These are phyloP conservation scores for Backusella liffmaniae DNA, from an alignment of 192 early-diverging fungal species.

Conservation along the genomic window DNA sequence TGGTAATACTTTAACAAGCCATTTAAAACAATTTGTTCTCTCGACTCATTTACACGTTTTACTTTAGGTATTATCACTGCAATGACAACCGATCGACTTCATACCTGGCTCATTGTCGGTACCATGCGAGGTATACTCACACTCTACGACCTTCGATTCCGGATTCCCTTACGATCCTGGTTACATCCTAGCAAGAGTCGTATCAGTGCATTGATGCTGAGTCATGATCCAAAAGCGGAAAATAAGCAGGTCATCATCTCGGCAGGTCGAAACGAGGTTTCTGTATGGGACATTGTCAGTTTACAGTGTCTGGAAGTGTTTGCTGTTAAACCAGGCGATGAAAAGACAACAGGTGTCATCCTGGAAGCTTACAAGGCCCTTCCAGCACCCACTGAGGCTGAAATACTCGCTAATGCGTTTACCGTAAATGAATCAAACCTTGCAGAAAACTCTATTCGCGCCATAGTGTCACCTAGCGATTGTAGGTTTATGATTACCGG, in stretches of 20 bases:
- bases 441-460: constrained; percentile 59
- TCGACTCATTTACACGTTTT: not conserved
- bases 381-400: constrained; percentile 41
- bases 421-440: constrained; percentile 54
- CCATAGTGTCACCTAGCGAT: constrained; percentile 53
- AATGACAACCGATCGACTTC: constrained; percentile 60
- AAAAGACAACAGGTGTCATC: constrained; percentile 41
- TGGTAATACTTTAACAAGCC: constrained; percentile 34
- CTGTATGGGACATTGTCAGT: constrained; percentile 81
- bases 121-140: constrained; percentile 75
- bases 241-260: constrained; percentile 59
- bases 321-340: constrained; percentile 56
- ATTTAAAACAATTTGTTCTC: not conserved
- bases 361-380: constrained; percentile 49
- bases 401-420: constrained; percentile 54
- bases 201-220: constrained; percentile 56
- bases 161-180: constrained; percentile 69
- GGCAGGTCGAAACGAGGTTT: constrained; percentile 71
- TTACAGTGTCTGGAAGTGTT: constrained; percentile 69
- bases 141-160: constrained; percentile 80
- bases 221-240: constrained; percentile 45
- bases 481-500: constrained; percentile 70
- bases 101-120: constrained; percentile 69
- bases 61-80: constrained; percentile 61
- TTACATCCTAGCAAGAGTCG: constrained; percentile 65